Evolutionary conservation across 768 basidiomycete species (phyloP).

Genomic region (Symmetrospora coprosmae): DNA sequence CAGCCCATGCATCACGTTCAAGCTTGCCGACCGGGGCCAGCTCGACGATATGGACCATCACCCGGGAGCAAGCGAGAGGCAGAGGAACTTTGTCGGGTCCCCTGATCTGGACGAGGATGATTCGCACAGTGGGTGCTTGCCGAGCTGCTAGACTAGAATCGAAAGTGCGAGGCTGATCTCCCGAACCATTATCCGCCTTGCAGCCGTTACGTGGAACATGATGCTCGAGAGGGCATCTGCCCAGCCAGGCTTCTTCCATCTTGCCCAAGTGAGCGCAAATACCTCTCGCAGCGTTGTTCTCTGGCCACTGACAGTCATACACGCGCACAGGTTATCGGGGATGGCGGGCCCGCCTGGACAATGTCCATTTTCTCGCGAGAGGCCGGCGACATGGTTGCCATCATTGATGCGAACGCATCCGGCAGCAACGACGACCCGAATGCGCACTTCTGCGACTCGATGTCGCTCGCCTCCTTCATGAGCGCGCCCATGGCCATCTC

Average conservation of each 20-base stretch:
- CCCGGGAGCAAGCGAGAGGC: not conserved
- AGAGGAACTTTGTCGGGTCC: constrained; percentile 11
- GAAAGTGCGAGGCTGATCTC: not conserved
- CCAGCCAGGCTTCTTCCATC: constrained; percentile 14
- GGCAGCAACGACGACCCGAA: constrained; percentile 3
- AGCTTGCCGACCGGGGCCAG: constrained; percentile 13
- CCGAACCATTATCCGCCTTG: not conserved
- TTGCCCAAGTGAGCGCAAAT: not conserved
- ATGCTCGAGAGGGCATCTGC: constrained; percentile 3
- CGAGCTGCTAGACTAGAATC: not conserved
- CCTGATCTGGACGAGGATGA: constrained; percentile 2
- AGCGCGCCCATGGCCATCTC: constrained; percentile 11
- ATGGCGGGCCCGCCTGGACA: constrained; percentile 14
- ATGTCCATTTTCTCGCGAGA: constrained; percentile 12
- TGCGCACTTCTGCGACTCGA: constrained; percentile 2
- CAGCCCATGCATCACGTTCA: constrained; percentile 11
- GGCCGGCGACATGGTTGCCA: constrained; percentile 6
- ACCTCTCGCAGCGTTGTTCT: not conserved
- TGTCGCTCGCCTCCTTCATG: not conserved
- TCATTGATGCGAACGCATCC: constrained; percentile 4
- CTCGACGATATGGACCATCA: constrained; percentile 17
- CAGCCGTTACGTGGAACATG: constrained; percentile 20
- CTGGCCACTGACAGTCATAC: not conserved
- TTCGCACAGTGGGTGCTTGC: not conserved
- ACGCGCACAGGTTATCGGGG: constrained; percentile 7